A percentile compares a stretch with the other conserved stretches of the same genome.
Evolutionary conservation across 2,329 filamentous ascomycete species (phyloP).

Genomic region (Teratosphaeria nubilosa): DNA sequence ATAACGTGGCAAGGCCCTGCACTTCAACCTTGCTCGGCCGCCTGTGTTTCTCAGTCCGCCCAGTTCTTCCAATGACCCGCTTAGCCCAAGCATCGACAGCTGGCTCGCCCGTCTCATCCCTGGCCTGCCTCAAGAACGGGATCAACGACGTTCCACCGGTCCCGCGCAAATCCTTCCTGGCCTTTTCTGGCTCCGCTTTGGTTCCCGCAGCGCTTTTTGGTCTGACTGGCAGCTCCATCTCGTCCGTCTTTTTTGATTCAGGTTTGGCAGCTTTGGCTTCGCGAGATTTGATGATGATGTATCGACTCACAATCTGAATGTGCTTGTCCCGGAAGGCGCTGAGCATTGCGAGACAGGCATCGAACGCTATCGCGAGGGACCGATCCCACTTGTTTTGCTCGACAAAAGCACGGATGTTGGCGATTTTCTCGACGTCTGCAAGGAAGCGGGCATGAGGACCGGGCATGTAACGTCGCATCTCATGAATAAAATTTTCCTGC

Average conservation of each 20-base stretch:
- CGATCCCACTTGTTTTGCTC: conserved; percentile 50
- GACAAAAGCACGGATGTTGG: conserved; percentile 83
- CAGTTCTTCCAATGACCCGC: conserved; percentile 45
- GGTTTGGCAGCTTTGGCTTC: conserved; percentile 21
- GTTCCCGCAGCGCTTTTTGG: conserved; percentile 15
- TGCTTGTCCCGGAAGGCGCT: conserved; percentile 79
- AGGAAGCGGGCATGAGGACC: conserved; percentile 85
- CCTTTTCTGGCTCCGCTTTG: conserved; percentile 31
- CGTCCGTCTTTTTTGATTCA: conserved; percentile 39
- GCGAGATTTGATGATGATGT: conserved; percentile 72
- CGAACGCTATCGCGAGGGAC: conserved; percentile 69
- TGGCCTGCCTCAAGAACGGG: conserved; percentile 89
- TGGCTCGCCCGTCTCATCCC: conserved; percentile 90
- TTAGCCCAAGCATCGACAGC: conserved; percentile 61
- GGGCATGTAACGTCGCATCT: conserved; percentile 97
- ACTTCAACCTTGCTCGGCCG: conserved; percentile 35
- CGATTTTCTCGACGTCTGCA: conserved; percentile 63
- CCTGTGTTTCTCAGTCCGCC: neutral
- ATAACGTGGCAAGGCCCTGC: conserved; percentile 69
- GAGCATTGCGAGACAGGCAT: conserved; percentile 77
- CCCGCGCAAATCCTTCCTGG: conserved; percentile 59
- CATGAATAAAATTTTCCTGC: conserved; percentile 75
- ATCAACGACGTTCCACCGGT: conserved; percentile 92
- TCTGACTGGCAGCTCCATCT: conserved; percentile 4
- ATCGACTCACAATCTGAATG: conserved; percentile 90